These are phyloP conservation scores for Triticum dicoccoides DNA, from an alignment of 176 grass and related monocot genomes.

Conservation along the genomic window DNA sequence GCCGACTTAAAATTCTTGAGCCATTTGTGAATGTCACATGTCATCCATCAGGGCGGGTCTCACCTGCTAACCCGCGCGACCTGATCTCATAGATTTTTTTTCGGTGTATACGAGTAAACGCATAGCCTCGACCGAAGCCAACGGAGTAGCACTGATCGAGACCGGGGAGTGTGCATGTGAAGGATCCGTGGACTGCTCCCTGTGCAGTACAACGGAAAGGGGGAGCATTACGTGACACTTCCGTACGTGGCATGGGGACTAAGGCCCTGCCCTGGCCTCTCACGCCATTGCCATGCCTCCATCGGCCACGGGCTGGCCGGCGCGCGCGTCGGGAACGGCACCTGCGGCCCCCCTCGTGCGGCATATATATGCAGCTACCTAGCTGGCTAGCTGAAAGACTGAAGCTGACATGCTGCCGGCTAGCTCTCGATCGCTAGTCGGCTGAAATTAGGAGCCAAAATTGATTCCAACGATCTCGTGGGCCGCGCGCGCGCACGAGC, in stretches of 20 bases:
- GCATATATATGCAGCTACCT: background rate
- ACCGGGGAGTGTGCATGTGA: background rate
- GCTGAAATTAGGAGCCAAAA: background rate
- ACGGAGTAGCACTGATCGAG: background rate
- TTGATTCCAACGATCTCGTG: background rate
- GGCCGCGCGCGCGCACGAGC: background rate
- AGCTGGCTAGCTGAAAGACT: background rate
- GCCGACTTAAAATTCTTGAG: no score
- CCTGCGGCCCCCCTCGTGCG: background rate
- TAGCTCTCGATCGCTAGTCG: background rate
- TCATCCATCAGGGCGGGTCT: no score
- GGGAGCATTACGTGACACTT: conserved; percentile 11
- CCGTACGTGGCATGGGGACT: conserved; percentile 25
- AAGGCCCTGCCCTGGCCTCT: background rate
- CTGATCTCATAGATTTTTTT: no score
- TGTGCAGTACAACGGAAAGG: background rate
- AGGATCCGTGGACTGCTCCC: background rate
- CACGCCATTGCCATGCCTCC: background rate
- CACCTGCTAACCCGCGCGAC: no score
- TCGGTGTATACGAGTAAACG: background rate
- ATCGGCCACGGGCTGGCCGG: background rate
- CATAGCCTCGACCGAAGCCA: background rate
- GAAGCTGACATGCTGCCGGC: conserved; percentile 13
- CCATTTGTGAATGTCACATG: no score
- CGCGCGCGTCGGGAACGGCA: conserved; percentile 12